Percentiles rank a stretch among this genome's conserved stretches.
These are phyloP conservation scores for Boletus semigastroideus DNA, from an alignment of 1,284 basidiomycete species.

Conservation along the genomic window DNA sequence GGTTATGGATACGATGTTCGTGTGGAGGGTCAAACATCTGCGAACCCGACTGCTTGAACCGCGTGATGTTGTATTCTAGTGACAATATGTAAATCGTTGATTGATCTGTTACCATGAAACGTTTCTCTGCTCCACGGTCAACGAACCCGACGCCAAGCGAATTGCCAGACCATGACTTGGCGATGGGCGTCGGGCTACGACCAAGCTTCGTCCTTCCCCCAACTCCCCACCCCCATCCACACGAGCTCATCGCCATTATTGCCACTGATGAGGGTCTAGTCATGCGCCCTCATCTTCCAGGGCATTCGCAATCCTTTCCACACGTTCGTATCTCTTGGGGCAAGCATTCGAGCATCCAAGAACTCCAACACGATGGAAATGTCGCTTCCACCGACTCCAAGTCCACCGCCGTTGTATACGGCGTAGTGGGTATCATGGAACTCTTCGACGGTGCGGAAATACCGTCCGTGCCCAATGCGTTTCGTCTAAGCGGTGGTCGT, in stretches of 20 bases:
- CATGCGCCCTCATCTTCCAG: constrained; percentile 54
- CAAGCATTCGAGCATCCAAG: constrained; percentile 54
- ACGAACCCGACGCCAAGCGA: constrained; percentile 1
- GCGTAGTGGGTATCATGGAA: constrained; percentile 68
- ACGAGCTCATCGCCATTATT: constrained; percentile 62
- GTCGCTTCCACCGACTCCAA: constrained; percentile 48
- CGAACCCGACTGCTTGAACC: constrained; percentile 17
- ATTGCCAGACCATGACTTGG: constrained; percentile 13
- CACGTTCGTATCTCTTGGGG: constrained; percentile 64
- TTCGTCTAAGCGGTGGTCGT: constrained; percentile 14
- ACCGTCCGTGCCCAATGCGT: not conserved
- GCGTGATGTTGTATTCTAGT: constrained; percentile 20
- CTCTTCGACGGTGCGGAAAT: constrained; percentile 58
- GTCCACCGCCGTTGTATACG: constrained; percentile 60
- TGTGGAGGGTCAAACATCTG: constrained; percentile 34
- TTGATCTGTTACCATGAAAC: constrained; percentile 28
- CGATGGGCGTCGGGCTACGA: constrained; percentile 40
- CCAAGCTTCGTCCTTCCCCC: constrained; percentile 65
- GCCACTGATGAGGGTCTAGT: constrained; percentile 60
- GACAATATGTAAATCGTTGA: constrained; percentile 15
- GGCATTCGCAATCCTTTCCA: constrained; percentile 36
- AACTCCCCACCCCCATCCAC: constrained; percentile 68
- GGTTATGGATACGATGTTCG: constrained; percentile 80
- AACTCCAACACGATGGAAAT: constrained; percentile 39
- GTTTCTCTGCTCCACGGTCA: constrained; percentile 14